These are phyloP conservation scores for Penstemon eatonii DNA, from an alignment of 257 asterid genomes.

Conservation along the genomic window DNA sequence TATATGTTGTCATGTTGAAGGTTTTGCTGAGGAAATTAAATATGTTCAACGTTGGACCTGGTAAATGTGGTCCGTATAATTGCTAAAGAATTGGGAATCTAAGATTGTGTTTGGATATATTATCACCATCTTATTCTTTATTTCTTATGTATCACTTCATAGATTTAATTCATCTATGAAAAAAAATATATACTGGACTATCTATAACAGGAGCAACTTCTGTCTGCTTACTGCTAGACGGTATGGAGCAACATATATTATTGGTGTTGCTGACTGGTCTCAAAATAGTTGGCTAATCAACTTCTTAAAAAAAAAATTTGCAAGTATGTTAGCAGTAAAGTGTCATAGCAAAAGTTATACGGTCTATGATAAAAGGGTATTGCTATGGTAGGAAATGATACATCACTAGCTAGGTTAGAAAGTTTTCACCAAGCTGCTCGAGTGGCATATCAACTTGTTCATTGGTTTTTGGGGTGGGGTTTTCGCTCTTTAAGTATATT, in stretches of 20 bases:
- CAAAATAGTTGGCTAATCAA: constrained; percentile 10
- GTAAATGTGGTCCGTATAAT: background rate
- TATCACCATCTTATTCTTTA: background rate
- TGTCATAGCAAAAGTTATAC: background rate
- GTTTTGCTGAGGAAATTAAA: too few species aligned
- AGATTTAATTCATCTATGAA: too few species aligned
- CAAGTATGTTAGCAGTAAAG: background rate
- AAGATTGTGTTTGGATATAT: constrained; percentile 2
- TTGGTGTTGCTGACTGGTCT: background rate
- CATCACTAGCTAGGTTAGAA: background rate
- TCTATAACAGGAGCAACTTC: too few species aligned
- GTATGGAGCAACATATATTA: background rate
- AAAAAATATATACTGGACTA: too few species aligned
- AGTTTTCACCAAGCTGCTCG: background rate
- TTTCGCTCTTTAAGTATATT: background rate
- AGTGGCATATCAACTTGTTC: background rate
- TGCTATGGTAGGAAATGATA: background rate
- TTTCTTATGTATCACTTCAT: background rate
- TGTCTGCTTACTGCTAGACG: background rate
- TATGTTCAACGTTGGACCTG: background rate
- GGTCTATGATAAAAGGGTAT: too few species aligned
- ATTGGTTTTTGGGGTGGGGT: background rate
- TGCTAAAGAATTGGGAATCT: constrained; percentile 5
- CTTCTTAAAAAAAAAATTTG: background rate
- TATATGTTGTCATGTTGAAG: too few species aligned